phyloP scores from a whole-genome alignment of 345 rosid genomes.

The Lepidium didymum region DNA sequence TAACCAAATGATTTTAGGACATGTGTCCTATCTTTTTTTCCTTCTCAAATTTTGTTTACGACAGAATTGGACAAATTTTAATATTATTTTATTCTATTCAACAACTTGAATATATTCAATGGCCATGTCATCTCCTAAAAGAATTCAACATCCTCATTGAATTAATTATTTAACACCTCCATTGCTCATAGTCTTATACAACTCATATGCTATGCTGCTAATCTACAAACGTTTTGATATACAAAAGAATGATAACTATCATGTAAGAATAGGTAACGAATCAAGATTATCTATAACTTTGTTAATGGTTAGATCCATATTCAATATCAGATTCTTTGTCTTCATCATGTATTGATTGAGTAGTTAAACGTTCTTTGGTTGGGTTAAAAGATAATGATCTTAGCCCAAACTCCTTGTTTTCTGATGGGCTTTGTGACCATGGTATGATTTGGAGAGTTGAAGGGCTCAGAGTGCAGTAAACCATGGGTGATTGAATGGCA shows the following conservation, averaged over 20 bases:
- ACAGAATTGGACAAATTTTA: too few relatives aligned
- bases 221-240: not conserved
- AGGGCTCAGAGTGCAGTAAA: slow-evolving; percentile 4
- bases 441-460: slow-evolving; percentile 5
- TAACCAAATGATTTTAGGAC: too few relatives aligned
- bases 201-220: too few relatives aligned
- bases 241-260: not conserved
- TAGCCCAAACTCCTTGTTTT: slow-evolving; percentile 11
- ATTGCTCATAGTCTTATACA: too few relatives aligned
- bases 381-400: not conserved
- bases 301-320: not conserved
- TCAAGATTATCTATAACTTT: not conserved
- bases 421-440: slow-evolving; percentile 5
- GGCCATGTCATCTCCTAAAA: too few relatives aligned
- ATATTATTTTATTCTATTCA: too few relatives aligned
- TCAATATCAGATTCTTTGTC: not conserved
- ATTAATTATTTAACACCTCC: too few relatives aligned
- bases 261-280: not conserved
- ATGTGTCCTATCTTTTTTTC: too few relatives aligned
- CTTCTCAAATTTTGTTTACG: too few relatives aligned
- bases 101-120: too few relatives aligned
- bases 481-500: slow-evolving; percentile 21
- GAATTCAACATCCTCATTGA: too few relatives aligned
- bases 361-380: not conserved
- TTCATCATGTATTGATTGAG: not conserved